A percentile compares a stretch with the other conserved stretches of the same genome.
These are phyloP conservation scores for Psilocybe tampanensis DNA, from an alignment of 768 basidiomycete species.

Conservation along the genomic window DNA sequence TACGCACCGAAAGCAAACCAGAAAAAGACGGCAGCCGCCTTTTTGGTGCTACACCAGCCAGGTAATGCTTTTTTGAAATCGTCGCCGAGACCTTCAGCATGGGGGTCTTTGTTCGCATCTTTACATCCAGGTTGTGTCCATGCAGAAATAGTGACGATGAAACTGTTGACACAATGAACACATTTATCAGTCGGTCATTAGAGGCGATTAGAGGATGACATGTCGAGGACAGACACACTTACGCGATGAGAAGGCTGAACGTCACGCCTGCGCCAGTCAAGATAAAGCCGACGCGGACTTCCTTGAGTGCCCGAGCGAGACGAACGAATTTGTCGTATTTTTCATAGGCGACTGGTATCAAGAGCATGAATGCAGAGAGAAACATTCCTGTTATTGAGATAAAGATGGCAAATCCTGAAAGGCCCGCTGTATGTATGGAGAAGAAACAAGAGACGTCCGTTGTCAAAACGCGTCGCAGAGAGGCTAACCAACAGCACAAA, in stretches of 20 bases:
- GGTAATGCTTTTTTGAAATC: conserved; percentile 68
- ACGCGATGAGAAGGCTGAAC: conserved; percentile 77
- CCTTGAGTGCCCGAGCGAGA: conserved; percentile 79
- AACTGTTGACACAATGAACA: conserved; percentile 39
- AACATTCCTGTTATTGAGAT: conserved; percentile 72
- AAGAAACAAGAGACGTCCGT: too few species aligned
- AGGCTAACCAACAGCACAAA: not conserved
- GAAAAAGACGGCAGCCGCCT: conserved; percentile 87
- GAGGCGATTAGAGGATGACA: conserved; percentile 4
- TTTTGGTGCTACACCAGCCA: conserved; percentile 92
- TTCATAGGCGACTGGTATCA: conserved; percentile 80
- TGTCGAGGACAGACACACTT: conserved; percentile 42
- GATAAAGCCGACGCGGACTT: conserved; percentile 84
- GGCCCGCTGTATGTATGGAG: conserved; percentile 61
- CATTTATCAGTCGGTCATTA: conserved; percentile 1
- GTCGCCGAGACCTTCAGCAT: conserved; percentile 61
- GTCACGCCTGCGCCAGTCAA: conserved; percentile 70
- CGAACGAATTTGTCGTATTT: conserved; percentile 82
- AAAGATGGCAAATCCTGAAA: conserved; percentile 86
- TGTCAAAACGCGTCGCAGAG: conserved; percentile 17
- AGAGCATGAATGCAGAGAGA: conserved; percentile 71
- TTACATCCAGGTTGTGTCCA: conserved; percentile 94
- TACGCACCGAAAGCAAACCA: conserved; percentile 79
- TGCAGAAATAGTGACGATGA: conserved; percentile 78
- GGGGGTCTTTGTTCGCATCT: conserved; percentile 78